Evolutionary conservation across 192 early-diverging fungal species (phyloP), one percentile per base, ranked within the genome.

Genomic region (Entomortierella lignicola): DNA sequence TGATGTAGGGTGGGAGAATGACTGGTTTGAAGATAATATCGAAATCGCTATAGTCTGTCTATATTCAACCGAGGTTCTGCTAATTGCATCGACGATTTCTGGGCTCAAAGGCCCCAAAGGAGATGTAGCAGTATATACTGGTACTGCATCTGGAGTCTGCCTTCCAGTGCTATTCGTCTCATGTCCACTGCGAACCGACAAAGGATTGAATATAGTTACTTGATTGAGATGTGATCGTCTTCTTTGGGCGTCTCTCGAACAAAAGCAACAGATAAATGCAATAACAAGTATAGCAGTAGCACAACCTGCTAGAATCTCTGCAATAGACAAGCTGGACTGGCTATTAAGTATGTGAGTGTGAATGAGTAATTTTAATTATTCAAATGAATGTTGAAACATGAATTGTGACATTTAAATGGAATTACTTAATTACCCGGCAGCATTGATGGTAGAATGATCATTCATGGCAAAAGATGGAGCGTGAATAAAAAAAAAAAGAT

Each of bases 81-180:
- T 77, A 23, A 77, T 69, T 15, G 66, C 74, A 30, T 77, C 61
- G 12, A 77, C 74, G 0, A 69, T 60, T 56, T 69, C 74, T 5
- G 74, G 74, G 18, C 74, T 77, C 8, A 77, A 15, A 20, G 74
- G 66, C n/a, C 74, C 74, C 8, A 77, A 44, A 12, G 74, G 74
- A 1, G 74, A 69, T 10, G 66, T 55, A 18, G 74, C 52, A 8
- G 66, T 63, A 27, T 77, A 77, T 0, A 55, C 74, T 1, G 74
- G 74, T 10, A 66, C 74, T 4, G 60, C 66, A 43, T 77, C 74
- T 12, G 74, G 74, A 6, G 66, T 69, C 34, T 47, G 59, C 18
- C 74, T 42, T 25, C 74, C 66, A 0, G 51, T 34, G 15, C 61
- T 53, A 3, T 31, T 8, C 27, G 59, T 39, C 23, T 77, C 72